A percentile compares a stretch with the other conserved stretches of the same genome.
phyloP scores from a whole-genome alignment of 257 asterid genomes.

The Przewalskia tangutica region DNA sequence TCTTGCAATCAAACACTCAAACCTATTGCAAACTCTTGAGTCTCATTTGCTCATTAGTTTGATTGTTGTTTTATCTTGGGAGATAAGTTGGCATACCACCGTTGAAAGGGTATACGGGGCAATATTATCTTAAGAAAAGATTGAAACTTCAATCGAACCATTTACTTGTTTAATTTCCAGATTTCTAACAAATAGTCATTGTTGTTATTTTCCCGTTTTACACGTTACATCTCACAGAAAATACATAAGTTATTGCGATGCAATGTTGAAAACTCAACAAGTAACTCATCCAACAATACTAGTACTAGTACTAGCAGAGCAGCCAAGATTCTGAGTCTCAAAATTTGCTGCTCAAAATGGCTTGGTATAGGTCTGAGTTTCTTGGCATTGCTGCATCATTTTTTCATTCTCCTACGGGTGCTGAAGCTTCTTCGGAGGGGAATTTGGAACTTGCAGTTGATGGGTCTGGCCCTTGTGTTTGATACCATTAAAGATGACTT shows the following conservation, averaged over 20 bases:
- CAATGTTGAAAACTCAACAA: constrained; percentile 23
- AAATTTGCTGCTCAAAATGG: constrained; percentile 56
- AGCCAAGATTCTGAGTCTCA: constrained; percentile 34
- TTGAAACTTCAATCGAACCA: no score
- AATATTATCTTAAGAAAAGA: no score
- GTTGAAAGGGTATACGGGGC: no score
- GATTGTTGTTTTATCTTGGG: no score
- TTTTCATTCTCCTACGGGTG: constrained; percentile 42
- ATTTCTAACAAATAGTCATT: no score
- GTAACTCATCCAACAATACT: constrained; percentile 12
- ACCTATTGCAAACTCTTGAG: no score
- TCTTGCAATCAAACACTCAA: no score
- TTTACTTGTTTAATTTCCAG: no score
- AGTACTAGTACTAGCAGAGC: not conserved
- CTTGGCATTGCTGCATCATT: constrained; percentile 86
- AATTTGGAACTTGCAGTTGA: constrained; percentile 34
- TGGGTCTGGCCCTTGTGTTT: constrained; percentile 42
- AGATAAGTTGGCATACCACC: no score
- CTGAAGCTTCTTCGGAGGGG: constrained; percentile 17
- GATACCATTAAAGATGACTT: constrained; percentile 65
- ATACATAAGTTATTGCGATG: constrained; percentile 18
- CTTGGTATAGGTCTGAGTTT: constrained; percentile 84
- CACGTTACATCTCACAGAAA: no score
- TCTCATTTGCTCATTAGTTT: no score
- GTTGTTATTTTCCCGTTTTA: no score